Evolutionary conservation across 176 grass and related monocot genomes (phyloP).

Genomic region (Triticum aestivum): DNA sequence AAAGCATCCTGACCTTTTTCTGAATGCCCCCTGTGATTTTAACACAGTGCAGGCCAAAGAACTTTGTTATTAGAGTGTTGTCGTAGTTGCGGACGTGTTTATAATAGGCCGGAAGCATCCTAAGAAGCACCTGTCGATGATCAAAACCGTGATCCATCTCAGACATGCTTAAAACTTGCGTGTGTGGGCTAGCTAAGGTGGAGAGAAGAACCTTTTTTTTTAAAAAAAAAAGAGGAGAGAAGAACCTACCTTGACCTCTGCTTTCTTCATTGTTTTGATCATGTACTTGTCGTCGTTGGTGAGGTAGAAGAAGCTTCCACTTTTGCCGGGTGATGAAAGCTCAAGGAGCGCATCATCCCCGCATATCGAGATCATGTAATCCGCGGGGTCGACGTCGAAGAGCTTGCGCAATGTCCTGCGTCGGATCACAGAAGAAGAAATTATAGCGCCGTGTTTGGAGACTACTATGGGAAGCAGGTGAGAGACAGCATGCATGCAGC

Average conservation of each 20-base stretch:
- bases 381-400: conserved; percentile 32
- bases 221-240: not conserved
- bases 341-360: conserved; percentile 35
- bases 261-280: conserved; percentile 48
- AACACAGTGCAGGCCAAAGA: conserved; percentile 80
- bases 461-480: not conserved
- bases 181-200: not conserved
- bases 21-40: conserved; percentile 75
- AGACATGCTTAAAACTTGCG: not conserved
- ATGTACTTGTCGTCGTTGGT: conserved; percentile 46
- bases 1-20: conserved; percentile 56
- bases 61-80: conserved; percentile 70
- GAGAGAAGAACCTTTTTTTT: not conserved
- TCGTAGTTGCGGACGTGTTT: conserved; percentile 71
- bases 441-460: not conserved
- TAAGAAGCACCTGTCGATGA: conserved; percentile 60
- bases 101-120: conserved; percentile 90
- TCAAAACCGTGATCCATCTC: not conserved
- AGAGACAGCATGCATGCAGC: not conserved
- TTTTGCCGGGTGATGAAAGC: conserved; percentile 32
- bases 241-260: conserved; percentile 27
- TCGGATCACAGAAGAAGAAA: not conserved
- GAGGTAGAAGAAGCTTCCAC: conserved; percentile 44
- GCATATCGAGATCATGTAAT: conserved; percentile 37
- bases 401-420: conserved; percentile 36